Evolutionary conservation across 2,329 filamentous ascomycete species (phyloP), one percentile per base, ranked within the genome.

Genomic region (Geosmithia putterillii): DNA sequence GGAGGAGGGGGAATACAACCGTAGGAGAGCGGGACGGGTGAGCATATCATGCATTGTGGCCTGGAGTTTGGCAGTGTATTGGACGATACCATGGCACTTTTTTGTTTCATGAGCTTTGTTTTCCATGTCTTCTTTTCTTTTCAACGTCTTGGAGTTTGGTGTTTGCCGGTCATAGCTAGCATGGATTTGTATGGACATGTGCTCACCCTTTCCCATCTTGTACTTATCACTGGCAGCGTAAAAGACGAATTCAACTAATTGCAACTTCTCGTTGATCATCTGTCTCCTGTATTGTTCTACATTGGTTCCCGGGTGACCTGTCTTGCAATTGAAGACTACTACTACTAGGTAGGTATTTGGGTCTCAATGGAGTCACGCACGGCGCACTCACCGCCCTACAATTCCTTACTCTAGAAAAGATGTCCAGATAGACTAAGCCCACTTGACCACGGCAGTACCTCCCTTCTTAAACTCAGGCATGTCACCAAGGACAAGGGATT

Each of bases 401-500:
- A n/a, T n/a, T n/a, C n/a, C n/a, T n/a, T n/a, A n/a, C n/a, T n/a
- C n/a, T n/a, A n/a, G n/a, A n/a, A n/a, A 25, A 25, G 10, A 25
- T 7, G 23, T 6, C 6, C 6, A 10, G 23, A 25, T 7, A 10
- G 23, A 25, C 45, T 55, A 66, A 48, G 57, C 51, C 71, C 71
- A 74, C 64, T 82, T 83, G 36, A 82, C 77, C 34, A 82, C 71
- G 2, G 75, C 77, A 0, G 73, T 79, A 18, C 77, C 79, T 12
- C 79, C 78, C 57, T 72, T 74, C 65, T 76, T 82, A 54, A 83
- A 81, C 56, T 82, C 79, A 21, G 69, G 49, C 61, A 81, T 69
- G 19, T 82, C 76, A 6, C 74, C 73, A 22, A 83, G 57, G 1
- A 73, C 67, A 42, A 74, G 53, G 8, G 57, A 61, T 60, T 80